A percentile compares a stretch with the other conserved stretches of the same genome.
These are phyloP conservation scores for Daldinia sp. DNA, from an alignment of 2,329 filamentous ascomycete species.

Conservation along the genomic window DNA sequence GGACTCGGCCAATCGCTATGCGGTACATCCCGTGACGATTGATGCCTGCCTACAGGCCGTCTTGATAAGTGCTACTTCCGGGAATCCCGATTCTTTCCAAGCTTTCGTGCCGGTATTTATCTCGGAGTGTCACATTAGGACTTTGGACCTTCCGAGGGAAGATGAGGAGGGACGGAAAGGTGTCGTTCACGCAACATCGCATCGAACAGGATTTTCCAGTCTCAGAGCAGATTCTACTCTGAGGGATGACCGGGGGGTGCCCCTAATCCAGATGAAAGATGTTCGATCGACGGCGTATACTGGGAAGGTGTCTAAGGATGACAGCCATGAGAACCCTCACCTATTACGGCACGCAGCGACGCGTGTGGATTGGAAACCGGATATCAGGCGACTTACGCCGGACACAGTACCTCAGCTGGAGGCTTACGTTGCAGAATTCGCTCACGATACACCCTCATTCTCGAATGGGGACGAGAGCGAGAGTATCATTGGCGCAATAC, in stretches of 20 bases:
- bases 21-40: conserved; percentile 32
- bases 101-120: conserved; percentile 31
- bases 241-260: background rate
- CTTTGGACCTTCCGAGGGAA: background rate
- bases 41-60: conserved; percentile 33
- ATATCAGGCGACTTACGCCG: background rate
- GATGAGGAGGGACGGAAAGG: background rate
- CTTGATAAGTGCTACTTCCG: conserved; percentile 16
- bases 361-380: background rate
- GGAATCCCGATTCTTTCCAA: background rate
- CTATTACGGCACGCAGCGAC: background rate
- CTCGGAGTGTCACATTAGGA: conserved; percentile 12
- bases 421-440: background rate
- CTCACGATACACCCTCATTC: background rate
- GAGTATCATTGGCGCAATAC: background rate
- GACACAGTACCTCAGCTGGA: background rate
- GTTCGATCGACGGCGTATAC: background rate
- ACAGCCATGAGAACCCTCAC: background rate
- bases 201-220: conserved; percentile 16
- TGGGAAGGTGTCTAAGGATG: background rate
- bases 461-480: background rate
- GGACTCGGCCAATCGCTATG: background rate
- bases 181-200: conserved; percentile 8
- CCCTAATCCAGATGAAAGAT: background rate
- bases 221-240: conserved; percentile 14